phyloP scores from a whole-genome alignment of 305 asterid species.

The Lippia alba region DNA sequence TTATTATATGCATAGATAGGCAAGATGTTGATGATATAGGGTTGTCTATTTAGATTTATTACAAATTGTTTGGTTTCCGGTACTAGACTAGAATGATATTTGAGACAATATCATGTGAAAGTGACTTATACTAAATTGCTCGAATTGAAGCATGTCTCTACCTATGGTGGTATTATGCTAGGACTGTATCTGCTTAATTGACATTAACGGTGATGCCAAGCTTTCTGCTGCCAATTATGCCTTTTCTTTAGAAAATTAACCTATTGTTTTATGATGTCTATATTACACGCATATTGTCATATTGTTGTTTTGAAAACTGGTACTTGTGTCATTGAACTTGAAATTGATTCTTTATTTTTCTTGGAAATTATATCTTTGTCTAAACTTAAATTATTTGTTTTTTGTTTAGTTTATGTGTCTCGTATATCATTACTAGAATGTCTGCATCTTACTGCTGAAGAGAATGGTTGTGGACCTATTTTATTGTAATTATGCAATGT shows the following conservation, averaged over 20 bases:
- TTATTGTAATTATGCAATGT: not conserved
- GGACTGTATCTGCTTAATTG: not conserved
- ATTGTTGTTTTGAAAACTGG: not conserved
- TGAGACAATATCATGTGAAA: not conserved
- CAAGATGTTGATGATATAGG: constrained; percentile 6
- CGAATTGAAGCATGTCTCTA: not conserved
- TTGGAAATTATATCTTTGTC: constrained; percentile 11
- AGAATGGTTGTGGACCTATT: not conserved
- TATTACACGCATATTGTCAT: not conserved
- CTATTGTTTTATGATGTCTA: not conserved
- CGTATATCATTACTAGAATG: not conserved
- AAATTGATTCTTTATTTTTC: not conserved
- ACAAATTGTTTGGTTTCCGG: constrained; percentile 2
- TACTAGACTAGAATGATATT: not conserved
- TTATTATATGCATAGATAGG: not conserved
- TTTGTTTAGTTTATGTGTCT: constrained; percentile 8
- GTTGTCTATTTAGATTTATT: not conserved
- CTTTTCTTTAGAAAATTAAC: not conserved
- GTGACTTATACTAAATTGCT: not conserved
- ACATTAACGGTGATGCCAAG: constrained; percentile 7
- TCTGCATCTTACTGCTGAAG: not conserved
- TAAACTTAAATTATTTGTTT: not conserved
- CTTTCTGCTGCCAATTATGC: not conserved
- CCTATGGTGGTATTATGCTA: not conserved
- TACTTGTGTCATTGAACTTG: not conserved